A percentile compares a stretch with the other conserved stretches of the same genome.
Evolutionary conservation across 352 stramenopile species (phyloP).

Genomic region (Phytophthora nicotianae): DNA sequence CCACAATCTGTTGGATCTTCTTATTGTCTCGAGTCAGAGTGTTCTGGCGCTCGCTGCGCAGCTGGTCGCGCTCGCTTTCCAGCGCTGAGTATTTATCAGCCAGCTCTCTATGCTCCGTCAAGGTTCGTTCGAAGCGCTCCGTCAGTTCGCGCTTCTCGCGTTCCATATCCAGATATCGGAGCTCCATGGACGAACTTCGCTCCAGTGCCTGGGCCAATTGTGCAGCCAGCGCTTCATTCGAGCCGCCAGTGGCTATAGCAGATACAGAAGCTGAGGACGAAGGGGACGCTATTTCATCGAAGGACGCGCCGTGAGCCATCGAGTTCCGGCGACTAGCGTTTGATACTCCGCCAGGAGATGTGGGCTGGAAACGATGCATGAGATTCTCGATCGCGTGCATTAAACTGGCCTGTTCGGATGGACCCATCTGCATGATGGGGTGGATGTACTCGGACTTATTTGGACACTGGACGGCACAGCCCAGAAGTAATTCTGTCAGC

Average conservation of each 20-base stretch:
- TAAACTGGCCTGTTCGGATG: slow-evolving; percentile 77
- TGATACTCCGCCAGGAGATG: slow-evolving; percentile 46
- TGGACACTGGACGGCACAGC: slow-evolving; percentile 79
- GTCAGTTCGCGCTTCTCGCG: slow-evolving; percentile 77
- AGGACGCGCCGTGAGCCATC: slow-evolving; percentile 46
- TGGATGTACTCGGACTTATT: slow-evolving; percentile 87
- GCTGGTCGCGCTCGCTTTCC: slow-evolving; percentile 71
- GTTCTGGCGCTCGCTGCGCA: slow-evolving; percentile 72
- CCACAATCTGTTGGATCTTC: slow-evolving; percentile 89
- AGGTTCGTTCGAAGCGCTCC: slow-evolving; percentile 66
- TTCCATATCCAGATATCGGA: slow-evolving; percentile 79
- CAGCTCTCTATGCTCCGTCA: slow-evolving; percentile 57
- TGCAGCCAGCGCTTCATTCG: slow-evolving; percentile 49
- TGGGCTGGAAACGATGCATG: slow-evolving; percentile 77
- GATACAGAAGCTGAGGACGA: slow-evolving; percentile 33
- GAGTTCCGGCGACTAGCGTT: slow-evolving; percentile 33
- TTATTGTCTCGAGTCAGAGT: slow-evolving; percentile 86
- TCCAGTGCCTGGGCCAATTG: slow-evolving; percentile 73
- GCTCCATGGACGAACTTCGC: slow-evolving; percentile 70
- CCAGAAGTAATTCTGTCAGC: slow-evolving; percentile 74
- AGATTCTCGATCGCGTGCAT: slow-evolving; percentile 88
- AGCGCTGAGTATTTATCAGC: slow-evolving; percentile 52
- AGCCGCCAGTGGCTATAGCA: slow-evolving; percentile 41
- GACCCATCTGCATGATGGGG: slow-evolving; percentile 83
- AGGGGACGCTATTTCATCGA: slow-evolving; percentile 59